phyloP scores from a whole-genome alignment of 148 eudicot species.

The Chenopodium album region DNA sequence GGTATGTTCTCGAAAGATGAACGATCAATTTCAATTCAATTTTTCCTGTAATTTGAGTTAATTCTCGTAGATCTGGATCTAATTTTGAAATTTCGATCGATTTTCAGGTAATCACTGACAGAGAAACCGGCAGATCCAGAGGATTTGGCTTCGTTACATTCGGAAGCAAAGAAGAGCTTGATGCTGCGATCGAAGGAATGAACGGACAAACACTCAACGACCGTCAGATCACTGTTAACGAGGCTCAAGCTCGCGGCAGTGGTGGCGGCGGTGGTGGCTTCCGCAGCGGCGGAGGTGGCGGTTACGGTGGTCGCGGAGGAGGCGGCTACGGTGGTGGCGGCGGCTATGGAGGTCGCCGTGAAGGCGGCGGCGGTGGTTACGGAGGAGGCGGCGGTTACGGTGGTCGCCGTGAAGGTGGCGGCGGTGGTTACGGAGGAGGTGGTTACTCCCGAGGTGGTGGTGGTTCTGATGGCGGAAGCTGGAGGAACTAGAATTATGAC shows the following conservation, averaged over 20 bases:
- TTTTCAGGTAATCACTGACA: constrained; percentile 36
- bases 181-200: background rate
- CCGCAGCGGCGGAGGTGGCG: constrained; percentile 22
- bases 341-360: constrained; percentile 27
- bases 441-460: too few species aligned
- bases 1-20: constrained; percentile 62
- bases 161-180: background rate
- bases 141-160: background rate
- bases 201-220: background rate
- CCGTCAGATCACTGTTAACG: background rate
- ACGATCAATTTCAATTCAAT: constrained; percentile 41
- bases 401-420: constrained; percentile 15
- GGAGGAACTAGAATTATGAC: constrained; percentile 38
- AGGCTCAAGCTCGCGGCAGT: constrained; percentile 63
- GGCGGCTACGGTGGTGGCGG: background rate
- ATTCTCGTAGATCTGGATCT: background rate
- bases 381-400: constrained; percentile 19
- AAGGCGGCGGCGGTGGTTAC: constrained; percentile 9
- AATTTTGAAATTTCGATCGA: constrained; percentile 1
- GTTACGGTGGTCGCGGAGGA: background rate
- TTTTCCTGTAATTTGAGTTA: background rate
- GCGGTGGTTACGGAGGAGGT: background rate
- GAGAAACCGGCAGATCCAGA: constrained; percentile 46
- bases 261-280: constrained; percentile 28
- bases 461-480: constrained; percentile 34